A percentile compares a stretch with the other conserved stretches of the same genome.
phyloP scores from a whole-genome alignment of 495 filamentous ascomycete species.

The Glonium stellatum region DNA sequence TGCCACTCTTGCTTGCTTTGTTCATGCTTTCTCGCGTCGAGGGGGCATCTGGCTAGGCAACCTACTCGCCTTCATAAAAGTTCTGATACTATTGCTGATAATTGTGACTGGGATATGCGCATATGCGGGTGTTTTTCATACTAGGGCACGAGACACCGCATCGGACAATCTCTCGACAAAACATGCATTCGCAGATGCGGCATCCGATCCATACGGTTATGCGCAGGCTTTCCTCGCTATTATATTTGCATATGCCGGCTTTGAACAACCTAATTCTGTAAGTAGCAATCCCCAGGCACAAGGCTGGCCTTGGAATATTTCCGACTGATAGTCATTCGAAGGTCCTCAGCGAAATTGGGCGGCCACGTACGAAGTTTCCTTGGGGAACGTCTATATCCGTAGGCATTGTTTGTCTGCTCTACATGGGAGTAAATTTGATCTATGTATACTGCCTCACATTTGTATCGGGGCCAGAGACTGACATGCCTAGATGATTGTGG shows the following conservation, averaged over 20 bases:
- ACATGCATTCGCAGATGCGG: slow-evolving; percentile 9
- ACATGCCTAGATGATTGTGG: slow-evolving; percentile 13
- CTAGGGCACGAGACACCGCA: slow-evolving; percentile 7
- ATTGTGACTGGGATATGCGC: slow-evolving; percentile 37
- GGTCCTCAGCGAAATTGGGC: slow-evolving; percentile 39
- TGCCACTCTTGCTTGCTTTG: slow-evolving; percentile 39
- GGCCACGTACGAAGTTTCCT: slow-evolving; percentile 39
- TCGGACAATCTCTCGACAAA: not conserved
- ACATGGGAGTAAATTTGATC: slow-evolving; percentile 41
- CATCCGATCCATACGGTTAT: slow-evolving; percentile 8
- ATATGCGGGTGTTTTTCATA: slow-evolving; percentile 6
- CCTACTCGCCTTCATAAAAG: slow-evolving; percentile 44
- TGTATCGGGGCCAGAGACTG: too few species aligned
- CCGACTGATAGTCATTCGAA: too few species aligned
- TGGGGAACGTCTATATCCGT: slow-evolving; percentile 34
- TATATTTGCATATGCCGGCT: slow-evolving; percentile 38
- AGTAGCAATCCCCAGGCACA: not conserved
- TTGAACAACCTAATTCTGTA: slow-evolving; percentile 42
- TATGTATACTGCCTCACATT: too few species aligned
- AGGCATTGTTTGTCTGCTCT: slow-evolving; percentile 34
- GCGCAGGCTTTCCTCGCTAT: slow-evolving; percentile 17
- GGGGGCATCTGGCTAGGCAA: slow-evolving; percentile 48
- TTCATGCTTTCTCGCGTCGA: slow-evolving; percentile 43
- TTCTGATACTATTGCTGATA: slow-evolving; percentile 40
- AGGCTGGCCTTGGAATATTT: too few species aligned